Percentiles rank a stretch among this genome's conserved stretches.
phyloP scores from a whole-genome alignment of 768 basidiomycete species.

The Mycena amicta region DNA sequence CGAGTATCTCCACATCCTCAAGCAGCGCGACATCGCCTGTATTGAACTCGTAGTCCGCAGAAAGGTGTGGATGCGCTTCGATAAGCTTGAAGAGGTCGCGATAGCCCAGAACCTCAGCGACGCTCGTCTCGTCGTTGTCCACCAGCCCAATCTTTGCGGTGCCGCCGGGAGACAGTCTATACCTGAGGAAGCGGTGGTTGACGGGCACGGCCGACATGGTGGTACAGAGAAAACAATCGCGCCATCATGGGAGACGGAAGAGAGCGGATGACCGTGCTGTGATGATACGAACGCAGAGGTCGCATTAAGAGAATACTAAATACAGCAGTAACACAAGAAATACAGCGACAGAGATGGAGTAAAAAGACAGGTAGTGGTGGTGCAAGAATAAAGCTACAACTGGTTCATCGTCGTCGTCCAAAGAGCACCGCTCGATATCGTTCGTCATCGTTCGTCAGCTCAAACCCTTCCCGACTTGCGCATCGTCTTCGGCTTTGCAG shows the following conservation, averaged over 20 bases:
- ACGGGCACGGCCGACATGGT: slow-evolving; percentile 13
- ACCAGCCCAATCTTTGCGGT: slow-evolving; percentile 18
- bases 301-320: no score
- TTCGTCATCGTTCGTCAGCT: no score
- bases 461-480: not conserved
- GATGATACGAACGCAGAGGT: no score
- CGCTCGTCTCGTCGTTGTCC: slow-evolving; percentile 10
- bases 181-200: slow-evolving; percentile 21
- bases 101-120: slow-evolving; percentile 17
- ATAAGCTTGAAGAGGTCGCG: slow-evolving; percentile 21
- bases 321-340: no score
- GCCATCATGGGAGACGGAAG: not conserved
- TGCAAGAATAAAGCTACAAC: no score
- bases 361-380: no score
- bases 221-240: slow-evolving; percentile 1
- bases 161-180: slow-evolving; percentile 4
- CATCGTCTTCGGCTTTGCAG: not conserved
- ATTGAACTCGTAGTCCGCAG: slow-evolving; percentile 9
- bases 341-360: no score
- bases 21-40: slow-evolving; percentile 10
- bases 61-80: slow-evolving; percentile 20
- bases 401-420: no score
- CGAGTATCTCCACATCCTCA: slow-evolving; percentile 12
- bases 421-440: no score
- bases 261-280: no score